These are phyloP conservation scores for Lactarius quietus DNA, from an alignment of 768 basidiomycete species.

Conservation along the genomic window DNA sequence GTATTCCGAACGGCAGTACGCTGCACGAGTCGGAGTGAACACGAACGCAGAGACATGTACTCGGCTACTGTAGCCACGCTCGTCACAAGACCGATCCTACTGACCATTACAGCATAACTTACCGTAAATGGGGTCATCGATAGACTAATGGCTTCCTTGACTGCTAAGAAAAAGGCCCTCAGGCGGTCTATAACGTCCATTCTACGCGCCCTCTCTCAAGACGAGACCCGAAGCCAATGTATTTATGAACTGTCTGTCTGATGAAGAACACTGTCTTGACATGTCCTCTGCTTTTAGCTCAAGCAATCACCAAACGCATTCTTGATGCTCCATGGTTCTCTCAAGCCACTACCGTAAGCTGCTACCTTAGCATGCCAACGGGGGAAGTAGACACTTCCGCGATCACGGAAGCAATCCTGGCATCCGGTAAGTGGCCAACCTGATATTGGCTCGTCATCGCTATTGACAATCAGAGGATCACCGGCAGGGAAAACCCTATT, in stretches of 20 bases:
- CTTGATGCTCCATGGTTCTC: slow-evolving; percentile 51
- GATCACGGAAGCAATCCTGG: slow-evolving; percentile 51
- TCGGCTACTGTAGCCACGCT: neutral
- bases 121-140: neutral
- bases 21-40: neutral
- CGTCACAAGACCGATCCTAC: neutral
- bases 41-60: slow-evolving; percentile 1
- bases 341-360: slow-evolving; percentile 52
- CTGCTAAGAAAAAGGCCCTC: slow-evolving; percentile 50
- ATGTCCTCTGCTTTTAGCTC: slow-evolving; percentile 36
- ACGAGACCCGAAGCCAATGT: slow-evolving; percentile 62
- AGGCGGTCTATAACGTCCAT: slow-evolving; percentile 47
- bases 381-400: slow-evolving; percentile 61
- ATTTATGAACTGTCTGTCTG: slow-evolving; percentile 11
- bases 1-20: no score
- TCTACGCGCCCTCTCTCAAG: slow-evolving; percentile 43
- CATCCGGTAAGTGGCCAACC: slow-evolving; percentile 41
- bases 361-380: slow-evolving; percentile 77
- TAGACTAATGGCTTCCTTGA: neutral
- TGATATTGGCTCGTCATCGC: neutral
- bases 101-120: no score
- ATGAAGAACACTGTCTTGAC: slow-evolving; percentile 3
- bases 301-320: slow-evolving; percentile 46
- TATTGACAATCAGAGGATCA: neutral
- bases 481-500: slow-evolving; percentile 59